Base-by-base conservation (phyloP, 495 filamentous ascomycete genomes). In the Chaetomidium leptoderma region DNA sequence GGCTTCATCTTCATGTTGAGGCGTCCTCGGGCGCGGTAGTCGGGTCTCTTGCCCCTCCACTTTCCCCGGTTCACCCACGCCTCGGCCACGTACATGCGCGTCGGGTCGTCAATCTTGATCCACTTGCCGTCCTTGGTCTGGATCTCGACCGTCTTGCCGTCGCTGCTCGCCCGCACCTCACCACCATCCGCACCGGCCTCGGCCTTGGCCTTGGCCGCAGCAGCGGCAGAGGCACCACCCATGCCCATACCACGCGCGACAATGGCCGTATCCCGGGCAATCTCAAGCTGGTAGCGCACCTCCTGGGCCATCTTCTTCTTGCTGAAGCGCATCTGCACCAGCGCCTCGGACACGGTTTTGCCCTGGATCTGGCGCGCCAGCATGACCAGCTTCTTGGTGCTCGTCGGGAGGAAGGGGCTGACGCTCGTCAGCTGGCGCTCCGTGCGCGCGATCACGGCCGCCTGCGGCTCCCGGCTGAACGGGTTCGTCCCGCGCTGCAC, bases 241-340 rank as follows among this genome's bases (percentile, higher is more conserved):
- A 95, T 72, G 11, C 90, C 91, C 93, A 98, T 97, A 40, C 88
- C 89, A 48, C 82, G 77, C 66, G 77, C 78, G 48, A 88, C 87
- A 57, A 95, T 75, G 47, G 93, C 93, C 63, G 81, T 71, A 66
- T 92, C 86, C 57, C 84, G 81, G 7, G 93, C 91, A 51, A 85
- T 72, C 68, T 90, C 78, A 17, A 98, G 77, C 72, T 93, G 88
- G 62, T 79, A 81, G 54, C 79, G 69, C 14, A 97, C 87, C 65
- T 95, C 89, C 66, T 79, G 77, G 11, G 93, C 90, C 47, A 84
- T 89, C 79, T 90, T 92, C 83, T 98, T 98, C 81, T 89, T 88
- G 72, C 85, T 90, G 73, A 91, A 96, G 35, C 86, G 83, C 92
- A 98, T 96, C 80, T 98, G 93, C 61, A 87, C 72, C 57, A 97